phyloP scores from a whole-genome alignment of 495 filamentous ascomycete species.

The Rhypophila decipiens region DNA sequence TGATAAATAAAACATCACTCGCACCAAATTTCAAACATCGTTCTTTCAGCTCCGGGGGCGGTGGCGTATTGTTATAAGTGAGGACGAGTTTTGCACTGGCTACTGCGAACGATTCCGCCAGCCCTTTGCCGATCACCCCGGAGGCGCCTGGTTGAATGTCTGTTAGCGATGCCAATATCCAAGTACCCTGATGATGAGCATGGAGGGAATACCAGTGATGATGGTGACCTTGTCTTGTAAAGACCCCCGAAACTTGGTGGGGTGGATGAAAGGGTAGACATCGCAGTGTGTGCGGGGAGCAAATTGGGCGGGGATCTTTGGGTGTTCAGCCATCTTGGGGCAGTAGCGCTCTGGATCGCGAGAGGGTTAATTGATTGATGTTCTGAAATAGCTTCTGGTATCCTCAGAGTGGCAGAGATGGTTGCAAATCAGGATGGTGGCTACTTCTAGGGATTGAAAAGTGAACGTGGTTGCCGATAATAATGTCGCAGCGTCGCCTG shows the following conservation, averaged over 20 bases:
- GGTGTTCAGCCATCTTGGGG: conserved; percentile 4
- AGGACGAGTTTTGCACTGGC: conserved; percentile 24
- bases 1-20: conserved; percentile 14
- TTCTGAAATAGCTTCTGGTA: neutral
- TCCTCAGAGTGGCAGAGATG: too few relatives aligned
- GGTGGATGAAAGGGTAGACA: conserved; percentile 28
- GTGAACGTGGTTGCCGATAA: too few relatives aligned
- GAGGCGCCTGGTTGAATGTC: conserved; percentile 26
- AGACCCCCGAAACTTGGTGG: conserved; percentile 22
- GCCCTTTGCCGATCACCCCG: conserved; percentile 21
- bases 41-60: conserved; percentile 14
- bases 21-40: conserved; percentile 18
- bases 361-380: neutral
- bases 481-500: too few relatives aligned
- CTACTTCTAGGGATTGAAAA: too few relatives aligned
- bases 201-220: conserved; percentile 19
- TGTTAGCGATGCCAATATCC: too few relatives aligned
- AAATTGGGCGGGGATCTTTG: conserved; percentile 10
- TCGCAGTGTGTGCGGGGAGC: conserved; percentile 24
- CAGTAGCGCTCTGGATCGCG: too few relatives aligned
- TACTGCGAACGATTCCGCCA: conserved; percentile 31
- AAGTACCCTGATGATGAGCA: too few relatives aligned
- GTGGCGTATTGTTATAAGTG: conserved; percentile 28
- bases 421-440: too few relatives aligned
- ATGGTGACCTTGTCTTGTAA: conserved; percentile 23